Evolutionary conservation across 305 asterid species (phyloP).

Genomic region (Solanum hybrid): DNA sequence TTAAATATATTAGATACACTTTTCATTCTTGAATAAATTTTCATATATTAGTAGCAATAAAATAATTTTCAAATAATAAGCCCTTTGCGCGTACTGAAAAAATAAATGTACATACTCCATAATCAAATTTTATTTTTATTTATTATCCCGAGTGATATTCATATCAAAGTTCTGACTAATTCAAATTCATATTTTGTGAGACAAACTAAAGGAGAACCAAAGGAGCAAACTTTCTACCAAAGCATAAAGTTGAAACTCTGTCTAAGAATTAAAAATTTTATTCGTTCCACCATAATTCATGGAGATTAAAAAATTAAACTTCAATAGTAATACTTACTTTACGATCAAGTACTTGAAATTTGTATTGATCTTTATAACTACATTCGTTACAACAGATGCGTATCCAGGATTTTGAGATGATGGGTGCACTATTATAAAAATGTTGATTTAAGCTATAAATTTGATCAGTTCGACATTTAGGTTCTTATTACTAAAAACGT

Average conservation of each 20-base stretch:
- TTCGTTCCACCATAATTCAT: not conserved
- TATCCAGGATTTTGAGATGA: too few species aligned
- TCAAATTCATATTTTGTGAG: not conserved
- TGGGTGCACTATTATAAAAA: too few species aligned
- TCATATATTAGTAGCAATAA: not conserved
- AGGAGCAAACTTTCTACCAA: not conserved
- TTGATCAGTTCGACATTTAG: too few species aligned
- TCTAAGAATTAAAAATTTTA: not conserved
- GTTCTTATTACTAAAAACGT: too few species aligned
- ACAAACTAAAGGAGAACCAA: not conserved
- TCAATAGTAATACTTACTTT: not conserved
- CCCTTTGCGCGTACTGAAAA: not conserved
- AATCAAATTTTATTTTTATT: too few species aligned
- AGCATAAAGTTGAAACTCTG: not conserved
- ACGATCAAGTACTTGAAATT: not conserved
- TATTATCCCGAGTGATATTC: too few species aligned
- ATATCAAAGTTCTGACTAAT: not conserved
- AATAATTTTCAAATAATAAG: too few species aligned
- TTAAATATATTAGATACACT: not conserved
- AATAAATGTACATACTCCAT: too few species aligned
- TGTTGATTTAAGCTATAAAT: too few species aligned
- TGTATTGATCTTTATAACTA: not conserved
- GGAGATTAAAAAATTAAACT: not conserved
- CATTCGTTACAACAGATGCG: not conserved
- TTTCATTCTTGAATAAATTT: not conserved